These are phyloP conservation scores for Fragaria vesca DNA, from an alignment of 306 rosid species.

Conservation along the genomic window DNA sequence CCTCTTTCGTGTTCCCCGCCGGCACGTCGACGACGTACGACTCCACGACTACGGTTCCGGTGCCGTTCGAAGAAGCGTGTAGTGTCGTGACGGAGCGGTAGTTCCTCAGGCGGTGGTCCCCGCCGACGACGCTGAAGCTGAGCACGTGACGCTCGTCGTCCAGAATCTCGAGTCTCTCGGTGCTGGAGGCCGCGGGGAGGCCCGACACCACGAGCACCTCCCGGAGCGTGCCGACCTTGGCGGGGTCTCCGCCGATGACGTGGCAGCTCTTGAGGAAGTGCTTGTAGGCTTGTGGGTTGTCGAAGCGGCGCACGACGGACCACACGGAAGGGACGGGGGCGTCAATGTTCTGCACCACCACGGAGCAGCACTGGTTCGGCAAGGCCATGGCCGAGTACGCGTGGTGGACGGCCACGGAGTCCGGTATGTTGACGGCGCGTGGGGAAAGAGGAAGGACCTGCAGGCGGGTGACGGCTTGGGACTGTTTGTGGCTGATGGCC, in stretches of 20 bases:
- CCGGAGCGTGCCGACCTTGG: conserved; percentile 63
- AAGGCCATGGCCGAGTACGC: conserved; percentile 46
- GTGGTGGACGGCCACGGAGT: conserved; percentile 50
- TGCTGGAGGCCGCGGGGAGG: conserved; percentile 85
- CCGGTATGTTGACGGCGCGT: conserved; percentile 29
- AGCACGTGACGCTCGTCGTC: conserved; percentile 89
- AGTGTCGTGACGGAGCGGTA: conserved; percentile 86
- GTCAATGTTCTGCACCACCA: conserved; percentile 63
- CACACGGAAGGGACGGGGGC: conserved; percentile 76
- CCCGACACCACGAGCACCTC: conserved; percentile 82
- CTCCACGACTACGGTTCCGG: conserved; percentile 75
- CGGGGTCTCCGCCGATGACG: conserved; percentile 51
- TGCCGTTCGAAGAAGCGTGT: conserved; percentile 42
- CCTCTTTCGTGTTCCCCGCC: conserved; percentile 74
- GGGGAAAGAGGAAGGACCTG: background rate
- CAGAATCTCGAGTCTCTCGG: conserved; percentile 83
- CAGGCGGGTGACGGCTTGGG: conserved; percentile 12
- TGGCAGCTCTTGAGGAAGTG: conserved; percentile 89
- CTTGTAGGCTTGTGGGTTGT: conserved; percentile 87
- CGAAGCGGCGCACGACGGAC: conserved; percentile 84
- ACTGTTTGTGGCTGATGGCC: conserved; percentile 40
- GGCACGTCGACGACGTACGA: conserved; percentile 92
- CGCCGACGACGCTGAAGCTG: conserved; percentile 92
- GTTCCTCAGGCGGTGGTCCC: conserved; percentile 76
- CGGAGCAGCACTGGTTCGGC: conserved; percentile 69